phyloP scores from a whole-genome alignment of 805 yeast species.

The Candida suzukii region DNA sequence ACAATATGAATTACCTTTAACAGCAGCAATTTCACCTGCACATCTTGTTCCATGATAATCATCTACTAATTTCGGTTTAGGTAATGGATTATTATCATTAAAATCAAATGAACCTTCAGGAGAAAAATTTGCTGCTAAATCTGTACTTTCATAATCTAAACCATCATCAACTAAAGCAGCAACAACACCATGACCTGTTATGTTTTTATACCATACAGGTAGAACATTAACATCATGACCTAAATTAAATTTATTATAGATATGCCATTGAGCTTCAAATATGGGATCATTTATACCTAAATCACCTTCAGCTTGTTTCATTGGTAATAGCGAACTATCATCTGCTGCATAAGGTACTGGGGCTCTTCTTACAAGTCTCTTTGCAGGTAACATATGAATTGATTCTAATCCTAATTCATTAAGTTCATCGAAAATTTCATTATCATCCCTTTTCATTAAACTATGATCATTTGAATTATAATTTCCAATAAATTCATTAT shows the following conservation, averaged over 20 bases:
- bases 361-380: conserved; percentile 44
- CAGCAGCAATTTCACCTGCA: conserved; percentile 95
- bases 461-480: conserved; percentile 22
- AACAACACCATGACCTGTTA: conserved; percentile 76
- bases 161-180: conserved; percentile 95
- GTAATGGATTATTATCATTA: conserved; percentile 67
- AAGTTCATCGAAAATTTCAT: conserved; percentile 18
- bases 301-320: conserved; percentile 39
- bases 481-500: conserved; percentile 29
- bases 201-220: conserved; percentile 75
- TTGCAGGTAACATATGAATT: conserved; percentile 50
- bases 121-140: conserved; percentile 62
- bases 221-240: conserved; percentile 85
- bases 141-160: conserved; percentile 71
- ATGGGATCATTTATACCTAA: conserved; percentile 74
- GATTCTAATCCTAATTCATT: conserved; percentile 32
- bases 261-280: conserved; percentile 87
- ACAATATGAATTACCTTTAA: conserved; percentile 71
- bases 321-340: conserved; percentile 46
- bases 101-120: conserved; percentile 89
- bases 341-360: conserved; percentile 37
- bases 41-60: conserved; percentile 97
- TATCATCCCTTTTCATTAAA: conserved; percentile 24
- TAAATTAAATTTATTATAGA: conserved; percentile 63
- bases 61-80: conserved; percentile 71